phyloP scores from a whole-genome alignment of 2,329 filamentous ascomycete genomes.

The Paecilomyces formosus region DNA sequence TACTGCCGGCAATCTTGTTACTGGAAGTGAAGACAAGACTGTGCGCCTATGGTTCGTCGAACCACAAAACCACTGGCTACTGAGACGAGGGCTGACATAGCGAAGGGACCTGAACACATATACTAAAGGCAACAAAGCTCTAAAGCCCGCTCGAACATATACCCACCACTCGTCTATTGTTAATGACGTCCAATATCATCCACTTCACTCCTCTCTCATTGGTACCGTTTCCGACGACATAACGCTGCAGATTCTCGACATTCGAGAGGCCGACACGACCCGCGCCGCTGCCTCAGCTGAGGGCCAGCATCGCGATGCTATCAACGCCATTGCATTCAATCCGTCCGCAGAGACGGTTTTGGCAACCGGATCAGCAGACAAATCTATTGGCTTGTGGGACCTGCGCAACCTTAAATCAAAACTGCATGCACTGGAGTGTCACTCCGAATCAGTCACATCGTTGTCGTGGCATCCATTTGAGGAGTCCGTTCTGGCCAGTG shows the following conservation, averaged over 20 bases:
- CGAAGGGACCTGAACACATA: conserved; percentile 72
- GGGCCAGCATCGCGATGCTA: conserved; percentile 78
- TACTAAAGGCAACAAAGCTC: conserved; percentile 58
- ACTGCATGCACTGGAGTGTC: conserved; percentile 81
- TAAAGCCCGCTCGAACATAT: conserved; percentile 68
- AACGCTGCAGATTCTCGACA: conserved; percentile 85
- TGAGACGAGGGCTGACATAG: conserved; percentile 2
- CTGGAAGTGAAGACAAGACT: conserved; percentile 85
- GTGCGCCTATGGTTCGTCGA: conserved; percentile 73
- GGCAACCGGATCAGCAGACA: conserved; percentile 89
- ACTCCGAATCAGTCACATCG: conserved; percentile 83
- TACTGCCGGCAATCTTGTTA: conserved; percentile 70
- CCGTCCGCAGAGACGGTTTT: conserved; percentile 82
- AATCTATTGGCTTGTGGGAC: conserved; percentile 93
- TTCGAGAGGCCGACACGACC: conserved; percentile 60
- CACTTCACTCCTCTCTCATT: conserved; percentile 73
- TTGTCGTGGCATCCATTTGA: conserved; percentile 93
- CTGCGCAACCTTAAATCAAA: conserved; percentile 83
- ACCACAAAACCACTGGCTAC: background rate
- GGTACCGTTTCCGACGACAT: conserved; percentile 93
- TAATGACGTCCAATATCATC: conserved; percentile 95
- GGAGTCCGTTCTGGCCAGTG: conserved; percentile 78
- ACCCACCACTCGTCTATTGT: conserved; percentile 85
- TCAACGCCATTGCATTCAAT: conserved; percentile 95
- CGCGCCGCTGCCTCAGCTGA: conserved; percentile 62